phyloP scores from a whole-genome alignment of 768 basidiomycete species.

The Amanita fuliginea region DNA sequence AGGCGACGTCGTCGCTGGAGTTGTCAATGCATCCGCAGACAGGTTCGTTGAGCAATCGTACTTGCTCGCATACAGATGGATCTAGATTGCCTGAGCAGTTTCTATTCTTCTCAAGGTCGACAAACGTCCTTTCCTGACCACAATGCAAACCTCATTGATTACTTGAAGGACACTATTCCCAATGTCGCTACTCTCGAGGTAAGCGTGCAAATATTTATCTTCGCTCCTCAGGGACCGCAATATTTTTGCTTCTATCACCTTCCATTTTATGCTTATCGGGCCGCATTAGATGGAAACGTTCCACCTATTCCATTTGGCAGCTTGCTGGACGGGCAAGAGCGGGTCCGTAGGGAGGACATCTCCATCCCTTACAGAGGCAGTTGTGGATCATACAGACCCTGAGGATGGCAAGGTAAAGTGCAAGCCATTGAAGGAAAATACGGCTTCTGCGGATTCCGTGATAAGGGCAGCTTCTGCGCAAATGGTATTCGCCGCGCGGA shows the following conservation, averaged over 20 bases:
- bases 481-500: slow-evolving; percentile 74
- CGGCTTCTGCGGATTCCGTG: slow-evolving; percentile 18
- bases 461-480: slow-evolving; percentile 75
- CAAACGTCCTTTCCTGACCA: slow-evolving; percentile 72
- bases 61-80: neutral
- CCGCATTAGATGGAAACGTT: slow-evolving; percentile 73
- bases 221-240: neutral
- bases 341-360: neutral
- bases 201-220: neutral
- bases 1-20: slow-evolving; percentile 28
- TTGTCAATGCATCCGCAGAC: slow-evolving; percentile 73
- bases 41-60: slow-evolving; percentile 31
- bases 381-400: slow-evolving; percentile 28
- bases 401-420: slow-evolving; percentile 14
- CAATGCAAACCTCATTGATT: slow-evolving; percentile 52
- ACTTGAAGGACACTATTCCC: slow-evolving; percentile 35
- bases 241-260: neutral
- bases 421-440: slow-evolving; percentile 10
- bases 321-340: slow-evolving; percentile 40
- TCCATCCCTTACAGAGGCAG: slow-evolving; percentile 34
- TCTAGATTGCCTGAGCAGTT: slow-evolving; percentile 28
- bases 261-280: neutral
- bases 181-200: slow-evolving; percentile 67
- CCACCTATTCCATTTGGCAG: slow-evolving; percentile 70
- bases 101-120: slow-evolving; percentile 81